These are phyloP conservation scores for Amylocarpus encephaloides DNA, from an alignment of 2,329 filamentous ascomycete genomes.

Conservation along the genomic window DNA sequence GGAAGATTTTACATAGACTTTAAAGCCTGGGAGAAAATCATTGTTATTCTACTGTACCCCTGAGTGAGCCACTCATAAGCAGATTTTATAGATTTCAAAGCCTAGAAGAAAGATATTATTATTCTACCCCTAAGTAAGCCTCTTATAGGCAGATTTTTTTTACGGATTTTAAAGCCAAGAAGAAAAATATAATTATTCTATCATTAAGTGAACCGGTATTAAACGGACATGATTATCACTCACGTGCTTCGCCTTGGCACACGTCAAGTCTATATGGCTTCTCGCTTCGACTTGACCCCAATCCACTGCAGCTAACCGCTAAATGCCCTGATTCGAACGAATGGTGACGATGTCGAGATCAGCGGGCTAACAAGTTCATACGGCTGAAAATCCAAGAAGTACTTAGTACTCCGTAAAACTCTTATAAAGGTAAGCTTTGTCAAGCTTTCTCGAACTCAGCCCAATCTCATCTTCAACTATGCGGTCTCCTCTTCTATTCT, in stretches of 20 bases:
- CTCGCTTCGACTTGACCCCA: not conserved
- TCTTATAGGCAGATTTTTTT: too few relatives aligned
- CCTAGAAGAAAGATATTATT: not conserved
- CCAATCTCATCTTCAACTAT: slow-evolving; percentile 5
- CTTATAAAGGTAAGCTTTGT: not conserved
- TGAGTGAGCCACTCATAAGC: too few relatives aligned
- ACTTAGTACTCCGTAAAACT: too few relatives aligned
- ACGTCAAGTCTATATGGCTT: not conserved
- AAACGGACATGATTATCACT: not conserved
- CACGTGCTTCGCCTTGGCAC: not conserved
- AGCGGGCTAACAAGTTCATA: too few relatives aligned
- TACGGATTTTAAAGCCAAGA: not conserved
- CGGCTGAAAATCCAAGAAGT: too few relatives aligned
- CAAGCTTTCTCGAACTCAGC: not conserved
- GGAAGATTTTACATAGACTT: too few relatives aligned
- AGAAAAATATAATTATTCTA: not conserved
- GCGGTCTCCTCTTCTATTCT: slow-evolving; percentile 11
- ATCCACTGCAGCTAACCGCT: not conserved
- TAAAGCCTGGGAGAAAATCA: too few relatives aligned
- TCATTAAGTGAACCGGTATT: not conserved
- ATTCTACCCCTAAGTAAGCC: too few relatives aligned
- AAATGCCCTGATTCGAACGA: too few relatives aligned
- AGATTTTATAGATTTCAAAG: too few relatives aligned
- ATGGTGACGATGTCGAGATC: too few relatives aligned
- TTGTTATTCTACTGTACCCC: too few relatives aligned